These are phyloP conservation scores for Fusarium udum DNA, from an alignment of 2,329 filamentous ascomycete genomes.

Conservation along the genomic window DNA sequence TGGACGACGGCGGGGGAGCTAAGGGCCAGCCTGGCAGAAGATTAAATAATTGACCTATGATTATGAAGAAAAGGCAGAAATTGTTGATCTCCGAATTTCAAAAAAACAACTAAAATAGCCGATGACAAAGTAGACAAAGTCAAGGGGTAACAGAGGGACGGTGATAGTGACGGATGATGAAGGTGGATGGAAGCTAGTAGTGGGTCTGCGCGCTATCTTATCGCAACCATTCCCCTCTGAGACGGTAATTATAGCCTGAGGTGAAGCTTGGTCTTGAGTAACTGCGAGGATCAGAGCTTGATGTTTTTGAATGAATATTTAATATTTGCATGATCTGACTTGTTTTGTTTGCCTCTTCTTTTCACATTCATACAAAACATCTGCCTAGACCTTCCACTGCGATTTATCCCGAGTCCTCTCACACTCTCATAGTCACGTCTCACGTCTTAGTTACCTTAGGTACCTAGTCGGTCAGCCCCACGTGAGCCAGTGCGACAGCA, in stretches of 20 bases:
- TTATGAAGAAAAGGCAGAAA: neutral
- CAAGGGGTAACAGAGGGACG: neutral
- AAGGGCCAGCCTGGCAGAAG: conserved; percentile 17
- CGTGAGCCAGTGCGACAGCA: conserved; percentile 33
- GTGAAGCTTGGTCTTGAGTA: neutral
- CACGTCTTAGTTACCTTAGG: conserved; percentile 6
- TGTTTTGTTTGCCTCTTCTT: neutral
- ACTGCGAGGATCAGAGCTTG: conserved; percentile 15
- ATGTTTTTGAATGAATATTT: conserved; percentile 5
- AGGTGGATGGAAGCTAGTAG: conserved; percentile 4
- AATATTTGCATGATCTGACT: neutral
- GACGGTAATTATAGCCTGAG: neutral
- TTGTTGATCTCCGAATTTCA: neutral
- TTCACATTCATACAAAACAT: neutral
- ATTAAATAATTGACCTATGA: neutral
- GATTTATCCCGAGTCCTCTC: conserved; percentile 20
- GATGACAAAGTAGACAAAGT: conserved; percentile 10
- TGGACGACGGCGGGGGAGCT: conserved; percentile 43
- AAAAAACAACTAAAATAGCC: neutral
- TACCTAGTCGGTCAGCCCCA: conserved; percentile 9
- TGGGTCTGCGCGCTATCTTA: conserved; percentile 30
- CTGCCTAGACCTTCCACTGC: neutral
- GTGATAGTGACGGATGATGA: neutral
- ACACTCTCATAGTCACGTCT: conserved; percentile 25
- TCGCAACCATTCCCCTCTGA: conserved; percentile 30